phyloP scores from a whole-genome alignment of 176 grass and related monocot species.

The Cenchrus americanus region DNA sequence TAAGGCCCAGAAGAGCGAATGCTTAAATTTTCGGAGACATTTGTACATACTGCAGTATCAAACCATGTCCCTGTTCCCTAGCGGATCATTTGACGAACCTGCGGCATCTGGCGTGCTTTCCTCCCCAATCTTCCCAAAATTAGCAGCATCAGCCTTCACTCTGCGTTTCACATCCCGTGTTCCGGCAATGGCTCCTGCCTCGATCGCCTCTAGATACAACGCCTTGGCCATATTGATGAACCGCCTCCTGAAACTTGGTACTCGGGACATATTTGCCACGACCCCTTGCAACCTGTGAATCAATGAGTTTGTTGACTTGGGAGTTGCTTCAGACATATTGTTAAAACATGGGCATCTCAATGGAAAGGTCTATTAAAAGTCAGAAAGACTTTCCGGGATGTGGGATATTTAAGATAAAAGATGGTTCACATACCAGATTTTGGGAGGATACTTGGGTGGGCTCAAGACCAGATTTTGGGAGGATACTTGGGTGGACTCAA shows the following conservation, averaged over 20 bases:
- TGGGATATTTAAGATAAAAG: too few relatives aligned
- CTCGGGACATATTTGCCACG: slow-evolving; percentile 64
- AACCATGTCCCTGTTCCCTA: slow-evolving; percentile 11
- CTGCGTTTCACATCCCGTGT: slow-evolving; percentile 8
- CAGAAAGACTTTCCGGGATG: too few relatives aligned
- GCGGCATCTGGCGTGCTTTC: background rate
- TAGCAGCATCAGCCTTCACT: slow-evolving; percentile 29
- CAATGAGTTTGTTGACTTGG: background rate
- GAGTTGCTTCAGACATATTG: background rate
- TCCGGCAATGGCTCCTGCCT: slow-evolving; percentile 36
- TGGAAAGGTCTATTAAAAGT: too few relatives aligned
- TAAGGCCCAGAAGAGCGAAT: background rate
- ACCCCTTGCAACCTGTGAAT: slow-evolving; percentile 73
- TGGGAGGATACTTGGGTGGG: too few relatives aligned
- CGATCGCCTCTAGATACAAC: slow-evolving; percentile 59
- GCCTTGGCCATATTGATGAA: slow-evolving; percentile 69
- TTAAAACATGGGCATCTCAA: background rate
- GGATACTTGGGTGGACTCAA: too few relatives aligned
- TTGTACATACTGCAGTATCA: background rate
- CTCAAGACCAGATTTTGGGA: too few relatives aligned
- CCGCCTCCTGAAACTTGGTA: slow-evolving; percentile 75
- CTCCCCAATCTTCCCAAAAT: background rate
- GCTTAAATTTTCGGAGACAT: background rate
- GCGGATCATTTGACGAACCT: background rate
- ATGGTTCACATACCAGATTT: too few relatives aligned